Evolutionary conservation across 169 alveolate genomes (phyloP).

Genomic region (Pseudocohnilembus persalinus): DNA sequence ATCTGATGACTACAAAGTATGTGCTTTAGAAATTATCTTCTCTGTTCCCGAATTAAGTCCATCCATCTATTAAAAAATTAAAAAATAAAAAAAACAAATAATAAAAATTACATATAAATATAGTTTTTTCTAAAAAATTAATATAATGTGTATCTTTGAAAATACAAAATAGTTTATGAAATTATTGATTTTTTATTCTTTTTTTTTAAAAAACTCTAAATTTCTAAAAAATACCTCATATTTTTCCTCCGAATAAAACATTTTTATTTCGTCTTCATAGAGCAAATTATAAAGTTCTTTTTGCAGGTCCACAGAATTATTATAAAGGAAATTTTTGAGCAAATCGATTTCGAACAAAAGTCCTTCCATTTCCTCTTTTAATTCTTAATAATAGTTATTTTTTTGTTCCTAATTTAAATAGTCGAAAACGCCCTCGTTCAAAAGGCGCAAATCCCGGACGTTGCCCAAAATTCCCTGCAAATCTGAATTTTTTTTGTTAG

Average conservation of each 20-base stretch:
- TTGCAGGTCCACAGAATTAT: not conserved
- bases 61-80: not conserved
- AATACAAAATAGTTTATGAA: too few species aligned
- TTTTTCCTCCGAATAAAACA: not conserved
- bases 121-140: too few species aligned
- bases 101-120: too few species aligned
- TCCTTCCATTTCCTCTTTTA: not conserved
- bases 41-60: not conserved
- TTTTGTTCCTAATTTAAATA: not conserved
- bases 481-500: not conserved
- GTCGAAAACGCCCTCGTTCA: not conserved
- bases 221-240: not conserved
- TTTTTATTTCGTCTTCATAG: not conserved
- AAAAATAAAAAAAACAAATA: too few species aligned
- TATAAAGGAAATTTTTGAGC: not conserved
- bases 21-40: not conserved
- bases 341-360: not conserved
- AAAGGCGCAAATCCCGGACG: not conserved
- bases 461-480: not conserved
- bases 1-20: not conserved
- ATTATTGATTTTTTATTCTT: too few species aligned
- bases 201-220: not conserved
- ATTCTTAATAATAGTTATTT: too few species aligned
- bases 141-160: too few species aligned
- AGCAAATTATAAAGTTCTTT: not conserved